phyloP scores from a whole-genome alignment of 768 basidiomycete species.

The Hygrophoropsis aurantiaca region DNA sequence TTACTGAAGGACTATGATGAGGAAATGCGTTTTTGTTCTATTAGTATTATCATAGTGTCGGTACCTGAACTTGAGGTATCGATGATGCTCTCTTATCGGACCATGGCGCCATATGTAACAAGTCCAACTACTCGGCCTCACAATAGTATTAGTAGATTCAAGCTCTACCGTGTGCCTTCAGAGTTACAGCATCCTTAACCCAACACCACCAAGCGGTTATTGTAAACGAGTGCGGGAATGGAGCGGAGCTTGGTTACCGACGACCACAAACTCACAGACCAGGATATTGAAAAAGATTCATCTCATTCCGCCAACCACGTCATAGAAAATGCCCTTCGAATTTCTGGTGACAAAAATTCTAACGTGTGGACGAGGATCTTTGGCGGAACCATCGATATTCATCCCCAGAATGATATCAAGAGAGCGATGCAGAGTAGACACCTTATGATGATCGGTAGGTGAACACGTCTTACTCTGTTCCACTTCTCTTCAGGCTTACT shows the following conservation, averaged over 20 bases:
- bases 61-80: no score
- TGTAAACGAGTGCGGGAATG: no score
- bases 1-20: no score
- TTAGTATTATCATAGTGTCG: no score
- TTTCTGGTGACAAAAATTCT: neutral
- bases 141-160: no score
- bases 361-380: constrained; percentile 21
- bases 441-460: constrained; percentile 42
- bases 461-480: neutral
- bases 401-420: constrained; percentile 28
- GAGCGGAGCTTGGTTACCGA: no score
- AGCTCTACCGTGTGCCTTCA: no score
- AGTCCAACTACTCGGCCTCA: no score
- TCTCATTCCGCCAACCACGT: neutral
- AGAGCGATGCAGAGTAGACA: constrained; percentile 41
- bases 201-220: neutral
- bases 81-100: no score
- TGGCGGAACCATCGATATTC: constrained; percentile 10
- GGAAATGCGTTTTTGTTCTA: no score
- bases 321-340: neutral
- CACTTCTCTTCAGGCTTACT: neutral
- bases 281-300: constrained; percentile 1
- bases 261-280: no score
- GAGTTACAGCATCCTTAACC: neutral
- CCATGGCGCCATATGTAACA: no score